Base-by-base conservation (phyloP, 768 basidiomycete genomes). In the Galerina sulciceps region DNA sequence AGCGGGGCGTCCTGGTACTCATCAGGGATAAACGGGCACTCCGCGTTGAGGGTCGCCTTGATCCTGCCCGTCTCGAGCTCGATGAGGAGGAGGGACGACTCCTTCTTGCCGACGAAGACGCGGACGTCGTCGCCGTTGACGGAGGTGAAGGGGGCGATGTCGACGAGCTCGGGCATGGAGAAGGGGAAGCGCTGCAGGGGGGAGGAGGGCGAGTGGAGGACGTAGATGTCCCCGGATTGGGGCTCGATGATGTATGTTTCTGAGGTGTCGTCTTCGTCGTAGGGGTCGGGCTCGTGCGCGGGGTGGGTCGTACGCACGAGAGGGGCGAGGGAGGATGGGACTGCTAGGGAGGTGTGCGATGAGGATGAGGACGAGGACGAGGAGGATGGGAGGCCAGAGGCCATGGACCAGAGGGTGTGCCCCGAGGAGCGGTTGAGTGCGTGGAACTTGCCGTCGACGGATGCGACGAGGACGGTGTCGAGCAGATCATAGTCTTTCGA, bases 201-300 rank as follows among this genome's bases (percentile, higher is more conserved):
- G 49, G 82, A 83, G 13, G 80, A 80, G 1, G 88, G 86, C 0
- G 85, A 82, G 6, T 86, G 75, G 76, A 93, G 88, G 59, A 97
- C 86, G 71, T 91, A 99, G 63, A 99, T 92, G 67, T 94, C 90
- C 6, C 96, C 96, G 4, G 91, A 89, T 78, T 95, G 91, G 0
- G 96, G 96, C 68, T 98, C 96, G 52, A 98, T 91, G 59, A 98
- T 89, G 74, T 96, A 99, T 43, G 90, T 84, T 70, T 94, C 93
- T 76, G 26, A 31, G 59, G 81, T 81, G 10, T 65, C 59, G 73
- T 64, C 59, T 20, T 64, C 59, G 26, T 35, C 43, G 1, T 31
- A 31, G 5, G 54, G 20, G n/a, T 89, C 87, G 6, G 82, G 77
- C 68, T 89, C 85, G 45, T 78, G 68, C 43, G 86, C 75, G 10